Evolutionary conservation across 176 grass and related monocot species (phyloP), one percentile per base, ranked within the genome.

Genomic region (Zoysia pacifica): DNA sequence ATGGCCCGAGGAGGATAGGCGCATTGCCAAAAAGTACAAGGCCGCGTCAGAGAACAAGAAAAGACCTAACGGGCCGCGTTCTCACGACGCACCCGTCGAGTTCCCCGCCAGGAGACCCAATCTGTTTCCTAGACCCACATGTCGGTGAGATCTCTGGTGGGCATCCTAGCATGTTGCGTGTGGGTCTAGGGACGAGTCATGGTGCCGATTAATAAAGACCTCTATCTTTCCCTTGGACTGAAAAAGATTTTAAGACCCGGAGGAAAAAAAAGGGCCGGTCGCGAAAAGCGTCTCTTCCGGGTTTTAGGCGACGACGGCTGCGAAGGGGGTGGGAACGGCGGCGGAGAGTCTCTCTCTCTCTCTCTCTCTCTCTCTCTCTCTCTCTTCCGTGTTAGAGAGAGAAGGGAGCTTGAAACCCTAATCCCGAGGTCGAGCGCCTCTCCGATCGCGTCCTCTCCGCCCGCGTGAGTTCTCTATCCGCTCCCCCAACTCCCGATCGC

Each of bases 151-250:
- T 14, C 2, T 2, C 0, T 20, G 10, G 0, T 1, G n/a, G 10
- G 37, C 48, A 2, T 16, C n/a, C 50, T 78, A 48, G 9, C 43
- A 1, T 15, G 16, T 4, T 16, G 2, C 12, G 37, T 39, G 65
- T 35, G 16, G 64, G 54, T 47, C 41, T 16, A 1, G 1, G 36
- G 7, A 13, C 4, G 15, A 41, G 11, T 42, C 80, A 12, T 39
- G 70, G 37, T 47, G 9, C 79, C 61, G 82, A 83, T 83, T 73
- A 70, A 84, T 84, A 80, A 88, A 80, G 86, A 81, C 77, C 36
- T 6, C 6, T 43, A 58, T 42, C 11, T 56, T 35, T 48, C 41
- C 5, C 15, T 62, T 74, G 38, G 80, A 75, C 69, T 49, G 20
- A 37, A 51, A 73, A 79, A 75, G 15, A 67, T 39, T 67, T n/a